phyloP scores from a whole-genome alignment of 495 filamentous ascomycete genomes.

The Darksidea phi region DNA sequence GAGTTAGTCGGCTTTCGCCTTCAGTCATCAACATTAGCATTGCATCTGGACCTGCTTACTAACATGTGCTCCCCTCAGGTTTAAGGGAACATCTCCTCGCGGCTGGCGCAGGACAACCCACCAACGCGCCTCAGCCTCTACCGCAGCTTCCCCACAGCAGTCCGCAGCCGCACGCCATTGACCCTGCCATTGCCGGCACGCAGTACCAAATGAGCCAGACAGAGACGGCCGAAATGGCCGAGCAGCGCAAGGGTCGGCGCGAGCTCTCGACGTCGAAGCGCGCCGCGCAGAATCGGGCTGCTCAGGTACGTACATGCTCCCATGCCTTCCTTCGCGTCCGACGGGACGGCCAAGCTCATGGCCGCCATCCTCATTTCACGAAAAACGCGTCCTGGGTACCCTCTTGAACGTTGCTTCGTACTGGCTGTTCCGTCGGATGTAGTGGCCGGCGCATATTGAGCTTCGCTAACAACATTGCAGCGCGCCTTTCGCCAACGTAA shows the following conservation, averaged over 20 bases:
- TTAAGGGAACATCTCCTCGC: conserved; percentile 47
- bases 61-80: conserved; percentile 31
- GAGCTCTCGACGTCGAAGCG: conserved; percentile 93
- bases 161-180: conserved; percentile 42
- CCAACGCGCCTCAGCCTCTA: conserved; percentile 13
- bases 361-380: too few species aligned
- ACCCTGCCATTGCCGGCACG: conserved; percentile 40
- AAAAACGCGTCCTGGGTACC: too few species aligned
- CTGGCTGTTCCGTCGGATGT: too few species aligned
- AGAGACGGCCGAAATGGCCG: conserved; percentile 38
- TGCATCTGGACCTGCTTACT: conserved; percentile 24
- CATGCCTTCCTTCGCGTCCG: too few species aligned
- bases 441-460: background rate
- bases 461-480: conserved; percentile 49
- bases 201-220: conserved; percentile 38
- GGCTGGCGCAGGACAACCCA: conserved; percentile 36
- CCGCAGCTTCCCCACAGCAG: conserved; percentile 23
- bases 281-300: conserved; percentile 93
- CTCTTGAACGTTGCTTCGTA: too few species aligned
- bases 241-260: conserved; percentile 61
- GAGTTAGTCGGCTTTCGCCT: conserved; percentile 27
- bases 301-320: conserved; percentile 66
- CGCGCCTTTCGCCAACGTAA: conserved; percentile 97
- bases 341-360: too few species aligned
- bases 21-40: background rate